Conservation (phyloP, 2,329 filamentous ascomycete species). For the Blastomyces parvus region DNA sequence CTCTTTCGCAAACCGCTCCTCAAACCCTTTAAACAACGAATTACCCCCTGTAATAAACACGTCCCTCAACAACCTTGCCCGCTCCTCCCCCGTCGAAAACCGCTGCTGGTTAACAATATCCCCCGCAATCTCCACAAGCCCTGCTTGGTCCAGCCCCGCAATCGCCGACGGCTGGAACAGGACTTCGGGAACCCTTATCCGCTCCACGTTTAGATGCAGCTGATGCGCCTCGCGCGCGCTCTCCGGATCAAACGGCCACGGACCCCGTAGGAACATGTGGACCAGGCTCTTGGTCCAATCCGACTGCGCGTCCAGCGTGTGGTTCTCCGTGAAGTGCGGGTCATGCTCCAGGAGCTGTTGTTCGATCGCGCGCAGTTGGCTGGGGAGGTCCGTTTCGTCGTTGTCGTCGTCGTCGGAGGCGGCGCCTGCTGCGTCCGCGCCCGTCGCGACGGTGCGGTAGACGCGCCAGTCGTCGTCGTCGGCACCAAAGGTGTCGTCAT, state of each 20-base stretch:
- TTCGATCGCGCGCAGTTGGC: constrained; percentile 66
- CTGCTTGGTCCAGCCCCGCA: constrained; percentile 85
- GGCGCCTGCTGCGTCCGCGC: constrained; percentile 46
- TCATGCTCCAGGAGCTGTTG: constrained; percentile 78
- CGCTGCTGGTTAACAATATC: constrained; percentile 85
- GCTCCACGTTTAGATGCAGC: constrained; percentile 91
- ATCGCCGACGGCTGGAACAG: constrained; percentile 79
- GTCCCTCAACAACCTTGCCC: constrained; percentile 66
- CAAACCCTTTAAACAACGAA: constrained; percentile 75
- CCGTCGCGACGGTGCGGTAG: constrained; percentile 83
- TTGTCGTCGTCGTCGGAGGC: constrained; percentile 62
- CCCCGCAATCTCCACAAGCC: constrained; percentile 81
- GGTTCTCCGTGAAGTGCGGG: constrained; percentile 78
- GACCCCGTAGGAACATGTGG: constrained; percentile 82
- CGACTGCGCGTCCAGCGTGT: constrained; percentile 81
- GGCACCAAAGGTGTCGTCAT: constrained; percentile 93
- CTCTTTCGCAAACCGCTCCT: constrained; percentile 66
- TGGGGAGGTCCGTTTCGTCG: constrained; percentile 78
- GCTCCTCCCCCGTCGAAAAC: constrained; percentile 48
- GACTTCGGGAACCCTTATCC: constrained; percentile 87
- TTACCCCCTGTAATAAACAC: constrained; percentile 94
- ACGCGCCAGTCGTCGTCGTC: constrained; percentile 98
- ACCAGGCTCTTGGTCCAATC: constrained; percentile 92
- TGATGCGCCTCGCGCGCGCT: constrained; percentile 75
- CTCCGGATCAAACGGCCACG: constrained; percentile 72